These are phyloP conservation scores for Nepenthes gracilis DNA, from an alignment of 148 eudicot genomes.

Conservation along the genomic window DNA sequence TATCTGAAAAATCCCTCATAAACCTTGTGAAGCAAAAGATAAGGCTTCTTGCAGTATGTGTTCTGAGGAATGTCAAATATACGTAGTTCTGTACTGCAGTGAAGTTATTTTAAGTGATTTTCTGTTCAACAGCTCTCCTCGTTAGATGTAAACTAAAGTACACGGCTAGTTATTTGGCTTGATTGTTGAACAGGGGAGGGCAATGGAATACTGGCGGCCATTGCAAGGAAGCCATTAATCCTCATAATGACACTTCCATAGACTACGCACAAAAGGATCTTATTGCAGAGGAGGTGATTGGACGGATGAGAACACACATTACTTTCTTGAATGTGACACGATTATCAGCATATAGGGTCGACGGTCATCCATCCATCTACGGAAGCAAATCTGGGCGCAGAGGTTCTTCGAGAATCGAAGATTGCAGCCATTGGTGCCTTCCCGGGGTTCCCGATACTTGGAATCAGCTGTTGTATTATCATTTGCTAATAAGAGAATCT, in stretches of 20 bases:
- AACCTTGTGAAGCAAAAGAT: too few species aligned
- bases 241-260: conserved; percentile 24
- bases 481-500: conserved; percentile 16
- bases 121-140: too few species aligned
- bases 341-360: conserved; percentile 67
- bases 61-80: too few species aligned
- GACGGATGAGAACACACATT: conserved; percentile 57
- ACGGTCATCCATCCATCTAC: conserved; percentile 78
- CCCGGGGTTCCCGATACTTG: conserved; percentile 95
- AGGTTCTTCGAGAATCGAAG: conserved; percentile 32
- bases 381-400: conserved; percentile 36
- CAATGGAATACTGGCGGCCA: conserved; percentile 93
- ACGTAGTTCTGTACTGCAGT: neutral
- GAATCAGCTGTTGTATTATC: conserved; percentile 70
- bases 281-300: conserved; percentile 46
- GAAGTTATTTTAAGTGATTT: conserved; percentile 2
- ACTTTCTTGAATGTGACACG: conserved; percentile 54
- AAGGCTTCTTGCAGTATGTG: too few species aligned
- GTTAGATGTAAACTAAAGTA: too few species aligned
- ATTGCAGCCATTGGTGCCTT: conserved; percentile 99
- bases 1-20: too few species aligned
- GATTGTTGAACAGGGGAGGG: conserved; percentile 48
- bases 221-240: conserved; percentile 62
- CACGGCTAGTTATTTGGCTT: too few species aligned
- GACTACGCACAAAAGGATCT: conserved; percentile 43